Base-by-base conservation (phyloP, 768 basidiomycete species). In the Russula abietina region DNA sequence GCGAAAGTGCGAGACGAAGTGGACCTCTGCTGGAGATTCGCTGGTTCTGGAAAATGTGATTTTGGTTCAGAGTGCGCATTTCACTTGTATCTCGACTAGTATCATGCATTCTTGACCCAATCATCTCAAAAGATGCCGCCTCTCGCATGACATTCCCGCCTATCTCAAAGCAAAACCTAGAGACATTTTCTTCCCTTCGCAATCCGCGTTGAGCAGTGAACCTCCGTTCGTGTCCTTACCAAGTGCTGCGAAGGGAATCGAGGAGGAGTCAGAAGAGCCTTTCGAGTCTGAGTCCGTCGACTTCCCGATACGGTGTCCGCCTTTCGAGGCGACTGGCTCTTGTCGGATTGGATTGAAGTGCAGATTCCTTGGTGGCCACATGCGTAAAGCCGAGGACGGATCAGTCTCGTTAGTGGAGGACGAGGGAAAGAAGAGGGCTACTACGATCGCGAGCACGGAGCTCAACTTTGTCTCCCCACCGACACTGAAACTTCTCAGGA, bases 261-360 rank as follows among this genome's bases (percentile, higher is more conserved):
- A 68, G 0, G 70, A 73, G 0, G 70, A 73, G 1, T 59, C 64
- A 7, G 70, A 69, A n/a, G 68, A 70, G 22, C 71, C 78, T 16
- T 17, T 8, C 36, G 36, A 12, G 12, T 4, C 12, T 4, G 36
- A 36, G 36, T 80, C 80, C 5, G 57, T 85, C 30, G 81, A 83
- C 70, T 59, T 72, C 19, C 71, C 75, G n/a, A 81, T 75, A 17
- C 70, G 69, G 2, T 95, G 92, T 70, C 90, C 91, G 0, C 77
- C 88, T 2, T 90, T 82, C 68, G 74, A 77, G 17, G 83, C 84
- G 65, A 78, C 79, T 19, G 93, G 93, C 1, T 82, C 85, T 66
- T 97, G 93, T 75, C 82, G 83, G 57, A 84, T 83, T 68, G 97
- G 94, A 12, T 86, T 90, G 73, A 92, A 93, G 73, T 99, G 97